phyloP scores from a whole-genome alignment of 495 filamentous ascomycete genomes.

The Lichenothelia convexa region DNA sequence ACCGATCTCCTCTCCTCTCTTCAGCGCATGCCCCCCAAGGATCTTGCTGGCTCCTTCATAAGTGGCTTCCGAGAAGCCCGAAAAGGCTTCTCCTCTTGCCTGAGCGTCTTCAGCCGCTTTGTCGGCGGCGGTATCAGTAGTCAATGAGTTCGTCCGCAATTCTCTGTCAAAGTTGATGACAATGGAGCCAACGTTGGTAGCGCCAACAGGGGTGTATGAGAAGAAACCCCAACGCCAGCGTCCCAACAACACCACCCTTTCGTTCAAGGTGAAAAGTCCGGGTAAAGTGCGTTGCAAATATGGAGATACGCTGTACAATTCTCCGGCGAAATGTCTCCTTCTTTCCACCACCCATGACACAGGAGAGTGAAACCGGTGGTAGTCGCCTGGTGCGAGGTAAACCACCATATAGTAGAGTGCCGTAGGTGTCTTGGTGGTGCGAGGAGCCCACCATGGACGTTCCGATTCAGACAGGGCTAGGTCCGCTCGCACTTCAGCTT shows the following conservation, averaged over 20 bases:
- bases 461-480: slow-evolving; percentile 48
- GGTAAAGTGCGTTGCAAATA: slow-evolving; percentile 84
- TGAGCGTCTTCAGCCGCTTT: slow-evolving; percentile 60
- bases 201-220: slow-evolving; percentile 84
- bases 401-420: slow-evolving; percentile 88
- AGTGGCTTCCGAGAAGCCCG: slow-evolving; percentile 76
- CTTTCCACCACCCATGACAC: slow-evolving; percentile 83
- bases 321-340: slow-evolving; percentile 87
- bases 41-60: slow-evolving; percentile 62
- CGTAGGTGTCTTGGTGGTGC: slow-evolving; percentile 34
- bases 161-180: slow-evolving; percentile 94
- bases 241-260: slow-evolving; percentile 83
- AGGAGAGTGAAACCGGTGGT: slow-evolving; percentile 95
- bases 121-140: slow-evolving; percentile 78
- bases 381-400: slow-evolving; percentile 96
- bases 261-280: slow-evolving; percentile 88
- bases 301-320: slow-evolving; percentile 85
- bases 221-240: slow-evolving; percentile 97
- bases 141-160: slow-evolving; percentile 76
- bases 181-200: slow-evolving; percentile 97
- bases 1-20: slow-evolving; percentile 89
- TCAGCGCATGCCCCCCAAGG: slow-evolving; percentile 64
- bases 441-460: slow-evolving; percentile 57
- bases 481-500: slow-evolving; percentile 67
- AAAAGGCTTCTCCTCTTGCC: slow-evolving; percentile 57